Evolutionary conservation across 257 asterid genomes (phyloP), one percentile per base, ranked within the genome.

Genomic region (Nicotiana undulata): DNA sequence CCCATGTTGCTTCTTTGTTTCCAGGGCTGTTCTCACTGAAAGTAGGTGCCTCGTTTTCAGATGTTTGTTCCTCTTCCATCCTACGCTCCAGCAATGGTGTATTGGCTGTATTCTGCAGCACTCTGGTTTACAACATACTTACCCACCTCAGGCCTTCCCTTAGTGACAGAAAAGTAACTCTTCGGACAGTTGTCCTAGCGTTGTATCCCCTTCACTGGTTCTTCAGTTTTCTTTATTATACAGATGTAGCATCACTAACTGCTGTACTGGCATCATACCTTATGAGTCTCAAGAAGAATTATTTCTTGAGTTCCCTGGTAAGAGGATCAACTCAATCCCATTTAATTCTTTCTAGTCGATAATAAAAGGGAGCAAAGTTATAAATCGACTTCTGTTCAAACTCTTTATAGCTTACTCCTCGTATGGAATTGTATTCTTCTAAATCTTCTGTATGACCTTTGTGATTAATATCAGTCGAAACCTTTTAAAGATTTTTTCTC

Each of bases 171-270:
- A 92, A 88, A 82, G 92, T 96, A 82, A 89, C 99, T 34, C 65
- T 89, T 76, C 82, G 40, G 86, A 88, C 97, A 5, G 84, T 90
- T 89, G 90, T 94, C 81, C 85, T 96, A 82, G 86, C 97, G 6
- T 83, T 94, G 83, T 96, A 93, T 87, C 99, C 97, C 51, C 90
- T 96, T 70, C 99, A 94, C 84, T 96, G 99, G 99, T 96, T 96
- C 94, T 96, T 91, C 90, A 82, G 89, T 78, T 93, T 86, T 88
- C 91, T 94, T 29, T 96, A 93, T 85, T 94, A 96, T 81, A 96
- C 99, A 64, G 98, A 96, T 70, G 96, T 94, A 83, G 97, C 97
- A 53, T 96, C 99, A 51, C 86, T 93, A 82, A 91, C 97, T 55
- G 90, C 97, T 68, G 95, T 96, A 37, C 93, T 96, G 81, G 97